phyloP scores from a whole-genome alignment of 495 filamentous ascomycete genomes.

The Podospora anserina region DNA sequence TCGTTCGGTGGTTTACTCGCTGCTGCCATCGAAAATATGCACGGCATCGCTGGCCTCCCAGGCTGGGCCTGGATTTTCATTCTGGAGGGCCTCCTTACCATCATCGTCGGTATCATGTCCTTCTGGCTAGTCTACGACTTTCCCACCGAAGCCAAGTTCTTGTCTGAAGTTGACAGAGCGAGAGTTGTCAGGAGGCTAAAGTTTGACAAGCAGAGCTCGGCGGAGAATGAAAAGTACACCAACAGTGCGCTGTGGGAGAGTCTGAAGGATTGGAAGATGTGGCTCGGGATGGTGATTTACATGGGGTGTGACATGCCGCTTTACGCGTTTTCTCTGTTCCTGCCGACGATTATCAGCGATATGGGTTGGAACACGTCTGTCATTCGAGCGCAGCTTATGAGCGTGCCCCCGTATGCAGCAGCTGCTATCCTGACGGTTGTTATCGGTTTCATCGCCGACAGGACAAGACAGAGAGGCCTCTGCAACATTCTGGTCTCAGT shows the following conservation, averaged over 20 bases:
- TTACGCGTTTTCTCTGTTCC: constrained; percentile 88
- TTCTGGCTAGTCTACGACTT: constrained; percentile 92
- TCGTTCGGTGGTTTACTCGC: constrained; percentile 85
- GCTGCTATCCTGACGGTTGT: constrained; percentile 73
- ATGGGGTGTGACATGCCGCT: constrained; percentile 74
- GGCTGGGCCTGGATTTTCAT: constrained; percentile 90
- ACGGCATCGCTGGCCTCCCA: constrained; percentile 59
- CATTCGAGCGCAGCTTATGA: constrained; percentile 74
- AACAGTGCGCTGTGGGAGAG: constrained; percentile 71
- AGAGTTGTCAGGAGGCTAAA: constrained; percentile 72
- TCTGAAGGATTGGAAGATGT: constrained; percentile 87
- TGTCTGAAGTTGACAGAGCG: constrained; percentile 66
- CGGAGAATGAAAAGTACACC: constrained; percentile 76
- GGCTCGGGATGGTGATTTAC: constrained; percentile 69
- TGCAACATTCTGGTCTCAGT: constrained; percentile 74
- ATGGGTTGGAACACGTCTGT: constrained; percentile 61
- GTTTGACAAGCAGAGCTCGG: constrained; percentile 71
- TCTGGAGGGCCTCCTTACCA: constrained; percentile 71
- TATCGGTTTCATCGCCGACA: constrained; percentile 76
- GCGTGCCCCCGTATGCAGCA: constrained; percentile 83
- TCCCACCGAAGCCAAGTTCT: constrained; percentile 75
- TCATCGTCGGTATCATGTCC: constrained; percentile 67
- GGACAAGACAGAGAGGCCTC: constrained; percentile 70
- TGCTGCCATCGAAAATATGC: constrained; percentile 71
- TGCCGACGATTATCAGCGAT: constrained; percentile 77